These are phyloP conservation scores for Chaetomidium leptoderma DNA, from an alignment of 495 filamentous ascomycete genomes.

Conservation along the genomic window DNA sequence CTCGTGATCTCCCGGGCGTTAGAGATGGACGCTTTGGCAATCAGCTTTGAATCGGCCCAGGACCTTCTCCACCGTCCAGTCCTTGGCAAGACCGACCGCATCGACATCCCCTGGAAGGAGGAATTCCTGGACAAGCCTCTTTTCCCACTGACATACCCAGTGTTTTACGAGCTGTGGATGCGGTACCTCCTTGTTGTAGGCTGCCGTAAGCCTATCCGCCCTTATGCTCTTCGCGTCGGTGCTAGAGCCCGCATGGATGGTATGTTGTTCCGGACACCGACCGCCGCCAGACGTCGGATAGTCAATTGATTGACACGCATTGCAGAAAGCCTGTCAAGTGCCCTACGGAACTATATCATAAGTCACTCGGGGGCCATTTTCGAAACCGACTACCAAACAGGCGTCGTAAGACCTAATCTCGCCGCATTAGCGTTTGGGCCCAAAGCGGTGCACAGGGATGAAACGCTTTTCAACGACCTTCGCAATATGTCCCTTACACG, in stretches of 20 bases:
- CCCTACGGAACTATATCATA: constrained; percentile 19
- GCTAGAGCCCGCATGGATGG: constrained; percentile 16
- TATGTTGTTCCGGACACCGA: constrained; percentile 7
- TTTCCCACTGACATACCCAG: constrained; percentile 10
- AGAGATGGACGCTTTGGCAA: constrained; percentile 7
- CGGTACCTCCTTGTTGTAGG: constrained; percentile 12
- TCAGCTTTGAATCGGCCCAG: constrained; percentile 5
- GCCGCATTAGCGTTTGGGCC: constrained; percentile 10
- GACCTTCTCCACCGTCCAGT: constrained; percentile 9
- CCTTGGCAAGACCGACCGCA: constrained; percentile 7
- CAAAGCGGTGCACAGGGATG: constrained; percentile 3
- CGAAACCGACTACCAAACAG: constrained; percentile 16
- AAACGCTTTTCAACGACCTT: constrained; percentile 17
- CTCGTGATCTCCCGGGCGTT: constrained; percentile 8
- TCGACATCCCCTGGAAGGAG: no score
- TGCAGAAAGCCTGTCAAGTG: constrained; percentile 15
- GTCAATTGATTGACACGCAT: not conserved
- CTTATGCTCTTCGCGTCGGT: constrained; percentile 13
- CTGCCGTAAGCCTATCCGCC: constrained; percentile 3
- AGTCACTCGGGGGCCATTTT: constrained; percentile 10
- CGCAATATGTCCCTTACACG: constrained; percentile 14
- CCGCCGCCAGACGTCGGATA: constrained; percentile 1
- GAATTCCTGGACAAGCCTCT: constrained; percentile 11
- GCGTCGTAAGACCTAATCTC: constrained; percentile 9
- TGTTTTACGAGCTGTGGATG: not conserved